These are phyloP conservation scores for Stachybotrys elegans DNA, from an alignment of 2,329 filamentous ascomycete genomes.

Conservation along the genomic window DNA sequence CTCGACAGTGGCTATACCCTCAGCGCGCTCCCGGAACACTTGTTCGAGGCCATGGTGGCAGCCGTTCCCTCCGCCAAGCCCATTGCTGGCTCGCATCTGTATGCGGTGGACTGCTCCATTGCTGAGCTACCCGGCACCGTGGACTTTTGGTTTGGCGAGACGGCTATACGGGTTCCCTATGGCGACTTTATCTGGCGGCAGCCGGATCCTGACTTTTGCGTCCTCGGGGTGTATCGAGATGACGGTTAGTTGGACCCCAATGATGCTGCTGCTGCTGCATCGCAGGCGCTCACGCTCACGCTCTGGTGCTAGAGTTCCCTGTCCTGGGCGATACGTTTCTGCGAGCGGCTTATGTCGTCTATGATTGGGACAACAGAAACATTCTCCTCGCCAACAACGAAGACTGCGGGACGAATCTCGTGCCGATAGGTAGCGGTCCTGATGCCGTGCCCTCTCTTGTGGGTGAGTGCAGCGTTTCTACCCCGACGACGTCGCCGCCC, in stretches of 20 bases:
- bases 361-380: conserved; percentile 42
- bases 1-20: conserved; percentile 65
- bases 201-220: too few relatives aligned
- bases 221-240: too few relatives aligned
- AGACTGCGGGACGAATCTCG: conserved; percentile 32
- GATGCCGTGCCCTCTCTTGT: conserved; percentile 24
- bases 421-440: conserved; percentile 34
- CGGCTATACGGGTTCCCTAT: too few relatives aligned
- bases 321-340: conserved; percentile 56
- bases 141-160: too few relatives aligned
- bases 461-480: conserved; percentile 25
- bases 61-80: conserved; percentile 40
- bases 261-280: too few relatives aligned
- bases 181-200: too few relatives aligned
- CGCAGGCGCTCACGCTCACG: too few relatives aligned
- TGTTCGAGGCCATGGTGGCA: conserved; percentile 41
- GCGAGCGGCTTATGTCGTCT: conserved; percentile 52
- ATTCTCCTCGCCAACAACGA: conserved; percentile 31
- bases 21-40: conserved; percentile 57
- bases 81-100: conserved; percentile 33
- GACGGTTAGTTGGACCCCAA: too few relatives aligned
- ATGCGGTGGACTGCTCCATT: conserved; percentile 41
- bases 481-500: too few relatives aligned
- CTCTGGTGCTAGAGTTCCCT: too few relatives aligned
- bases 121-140: too few relatives aligned